phyloP scores from a whole-genome alignment of 2,329 filamentous ascomycete species.

The Lojkania enalia region DNA sequence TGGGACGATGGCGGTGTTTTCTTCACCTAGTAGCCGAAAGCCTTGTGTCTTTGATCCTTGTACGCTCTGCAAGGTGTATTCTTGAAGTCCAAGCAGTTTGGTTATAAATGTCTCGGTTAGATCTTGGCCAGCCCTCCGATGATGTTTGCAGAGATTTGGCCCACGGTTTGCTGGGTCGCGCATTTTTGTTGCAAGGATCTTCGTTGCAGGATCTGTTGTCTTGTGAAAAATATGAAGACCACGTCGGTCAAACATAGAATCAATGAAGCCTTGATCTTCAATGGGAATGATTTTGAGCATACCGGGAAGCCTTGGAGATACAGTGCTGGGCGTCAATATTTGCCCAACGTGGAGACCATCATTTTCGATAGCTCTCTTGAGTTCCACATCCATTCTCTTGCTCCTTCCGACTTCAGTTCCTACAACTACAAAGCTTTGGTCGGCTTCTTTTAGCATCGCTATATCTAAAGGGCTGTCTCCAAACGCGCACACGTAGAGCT shows the following conservation, averaged over 20 bases:
- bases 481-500: slow-evolving; percentile 57
- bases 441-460: slow-evolving; percentile 58
- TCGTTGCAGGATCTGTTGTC: slow-evolving; percentile 50
- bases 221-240: slow-evolving; percentile 47
- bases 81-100: slow-evolving; percentile 55
- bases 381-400: slow-evolving; percentile 54
- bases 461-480: slow-evolving; percentile 65
- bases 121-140: slow-evolving; percentile 57
- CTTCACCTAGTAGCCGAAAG: slow-evolving; percentile 53
- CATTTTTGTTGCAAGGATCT: slow-evolving; percentile 58
- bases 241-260: slow-evolving; percentile 16
- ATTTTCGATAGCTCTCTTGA: slow-evolving; percentile 49
- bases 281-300: slow-evolving; percentile 51
- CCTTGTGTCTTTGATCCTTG: slow-evolving; percentile 53
- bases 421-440: slow-evolving; percentile 61
- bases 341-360: slow-evolving; percentile 16
- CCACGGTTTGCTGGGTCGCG: slow-evolving; percentile 55
- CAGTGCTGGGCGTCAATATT: neutral
- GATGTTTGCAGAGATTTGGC: slow-evolving; percentile 53
- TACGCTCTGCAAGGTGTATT: slow-evolving; percentile 56
- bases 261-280: slow-evolving; percentile 28
- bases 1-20: slow-evolving; percentile 57
- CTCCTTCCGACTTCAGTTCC: slow-evolving; percentile 54
- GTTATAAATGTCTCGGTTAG: slow-evolving; percentile 56
- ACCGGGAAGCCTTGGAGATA: slow-evolving; percentile 1